These are phyloP conservation scores for Lycium barbarum DNA, from an alignment of 257 asterid genomes.

Conservation along the genomic window DNA sequence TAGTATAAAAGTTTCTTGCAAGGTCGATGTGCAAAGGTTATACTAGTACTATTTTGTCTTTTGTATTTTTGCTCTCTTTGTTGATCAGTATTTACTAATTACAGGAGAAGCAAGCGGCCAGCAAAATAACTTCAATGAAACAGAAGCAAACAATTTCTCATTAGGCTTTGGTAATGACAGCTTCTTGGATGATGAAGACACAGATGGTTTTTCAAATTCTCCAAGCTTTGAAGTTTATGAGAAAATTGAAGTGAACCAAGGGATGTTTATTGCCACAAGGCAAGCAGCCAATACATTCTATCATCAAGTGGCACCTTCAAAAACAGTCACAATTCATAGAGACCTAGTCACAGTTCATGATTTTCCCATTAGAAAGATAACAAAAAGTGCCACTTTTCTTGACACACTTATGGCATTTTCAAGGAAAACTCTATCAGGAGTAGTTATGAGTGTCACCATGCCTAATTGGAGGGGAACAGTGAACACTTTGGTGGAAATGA, in stretches of 20 bases:
- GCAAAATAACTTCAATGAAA: conserved; percentile 32
- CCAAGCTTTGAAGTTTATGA: conserved; percentile 51
- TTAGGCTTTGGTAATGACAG: conserved; percentile 40
- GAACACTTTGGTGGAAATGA: conserved; percentile 33
- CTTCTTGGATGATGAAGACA: conserved; percentile 41
- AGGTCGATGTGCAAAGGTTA: not conserved
- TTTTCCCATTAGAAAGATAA: conserved; percentile 12
- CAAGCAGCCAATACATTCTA: conserved; percentile 49
- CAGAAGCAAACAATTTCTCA: conserved; percentile 36
- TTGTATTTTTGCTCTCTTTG: not conserved
- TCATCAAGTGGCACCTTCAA: conserved; percentile 54
- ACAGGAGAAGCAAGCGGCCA: conserved; percentile 45
- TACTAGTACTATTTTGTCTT: not conserved
- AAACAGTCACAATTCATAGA: conserved; percentile 42
- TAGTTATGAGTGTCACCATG: conserved; percentile 30
- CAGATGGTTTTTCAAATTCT: conserved; percentile 43
- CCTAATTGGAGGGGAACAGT: conserved; percentile 37
- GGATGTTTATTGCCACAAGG: conserved; percentile 49
- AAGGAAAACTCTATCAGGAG: conserved; percentile 28
- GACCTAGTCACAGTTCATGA: conserved; percentile 41
- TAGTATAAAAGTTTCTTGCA: not conserved
- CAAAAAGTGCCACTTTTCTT: not conserved
- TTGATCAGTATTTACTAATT: not conserved
- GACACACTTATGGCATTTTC: conserved; percentile 36
- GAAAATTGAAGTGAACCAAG: conserved; percentile 49